phyloP scores from a whole-genome alignment of 345 rosid species.

The Crucihimalaya himalaica region DNA sequence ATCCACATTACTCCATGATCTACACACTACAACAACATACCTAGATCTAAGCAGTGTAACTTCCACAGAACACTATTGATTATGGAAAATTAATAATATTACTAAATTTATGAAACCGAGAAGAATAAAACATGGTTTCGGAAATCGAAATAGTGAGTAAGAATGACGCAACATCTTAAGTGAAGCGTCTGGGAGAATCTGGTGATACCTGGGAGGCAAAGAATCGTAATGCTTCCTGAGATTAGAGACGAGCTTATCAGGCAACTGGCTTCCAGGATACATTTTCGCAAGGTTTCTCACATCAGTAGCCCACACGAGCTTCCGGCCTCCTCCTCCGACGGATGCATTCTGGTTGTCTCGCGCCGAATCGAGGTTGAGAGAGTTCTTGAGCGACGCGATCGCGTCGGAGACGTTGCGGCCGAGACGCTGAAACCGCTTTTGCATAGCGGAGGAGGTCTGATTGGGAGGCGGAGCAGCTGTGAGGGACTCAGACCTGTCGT shows the following conservation, averaged over 20 bases:
- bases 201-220: conserved; percentile 77
- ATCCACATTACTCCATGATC: conserved; percentile 5
- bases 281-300: conserved; percentile 88
- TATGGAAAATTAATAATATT: background rate
- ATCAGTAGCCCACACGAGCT: conserved; percentile 83
- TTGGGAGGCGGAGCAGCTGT: conserved; percentile 26
- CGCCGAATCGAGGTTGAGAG: conserved; percentile 72
- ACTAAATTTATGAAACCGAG: conserved; percentile 7
- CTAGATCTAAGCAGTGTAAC: background rate
- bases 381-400: conserved; percentile 80
- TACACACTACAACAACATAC: background rate
- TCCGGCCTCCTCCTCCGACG: conserved; percentile 51
- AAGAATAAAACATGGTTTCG: conserved; percentile 17
- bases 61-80: background rate
- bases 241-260: conserved; percentile 90
- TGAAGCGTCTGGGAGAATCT: background rate
- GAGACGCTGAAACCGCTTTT: conserved; percentile 78
- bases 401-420: conserved; percentile 91
- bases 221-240: conserved; percentile 95
- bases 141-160: conserved; percentile 28
- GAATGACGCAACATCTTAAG: conserved; percentile 15
- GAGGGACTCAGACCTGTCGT: conserved; percentile 34
- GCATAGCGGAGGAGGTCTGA: conserved; percentile 55
- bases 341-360: conserved; percentile 43
- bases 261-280: conserved; percentile 91